Base-by-base conservation (phyloP, 371 early-diverging fungal species). In the Apophysomyces sp. region DNA sequence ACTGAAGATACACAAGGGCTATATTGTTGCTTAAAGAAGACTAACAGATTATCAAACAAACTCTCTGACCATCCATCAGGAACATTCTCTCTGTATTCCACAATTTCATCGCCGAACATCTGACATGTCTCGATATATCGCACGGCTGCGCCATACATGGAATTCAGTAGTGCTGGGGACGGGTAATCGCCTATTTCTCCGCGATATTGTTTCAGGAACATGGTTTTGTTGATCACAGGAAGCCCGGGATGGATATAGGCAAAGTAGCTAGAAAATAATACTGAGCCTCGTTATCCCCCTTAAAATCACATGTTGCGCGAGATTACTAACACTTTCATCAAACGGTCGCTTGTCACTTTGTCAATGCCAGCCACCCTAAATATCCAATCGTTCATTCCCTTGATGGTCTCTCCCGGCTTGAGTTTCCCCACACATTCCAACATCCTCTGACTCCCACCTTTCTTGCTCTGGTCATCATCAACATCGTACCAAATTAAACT, bases 151-250 rank as follows among this genome's bases (percentile, higher is more conserved):
- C 81, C 81, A 58, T 71, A 80, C 13, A 80, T 80, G 27, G 74
- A 62, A 49, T 74, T 73, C 15, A 80, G 54, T 13, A 80, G 60
- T 1, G 81, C 67, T 21, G 81, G 71, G 11, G 78, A 73, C 16
- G 81, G 81, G 57, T 72, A 80, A 37, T 71, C 74, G 13, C 56
- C 67, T 12, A 66, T 55, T 58, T 77, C 59, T 12, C 71, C 73
- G 24, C 82, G 71, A 49, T 81, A 81, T 58, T 81, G 82, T 29
- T 72, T 74, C 44, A 81, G 30, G 53, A 81, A 81, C 4, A 81
- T 55, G 1, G 52, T 21, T 39, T 81, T 81, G 67, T 81, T 81
- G 36, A 81, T 55, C 3, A 81, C 69, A 29, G 82, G 82, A n/a
- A 81, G 52, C 0, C 70, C 73, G 9, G 78, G 76, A 60, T 81